These are phyloP conservation scores for Leishmania gerbilli DNA, from an alignment of 208 protist genomes.

Conservation along the genomic window DNA sequence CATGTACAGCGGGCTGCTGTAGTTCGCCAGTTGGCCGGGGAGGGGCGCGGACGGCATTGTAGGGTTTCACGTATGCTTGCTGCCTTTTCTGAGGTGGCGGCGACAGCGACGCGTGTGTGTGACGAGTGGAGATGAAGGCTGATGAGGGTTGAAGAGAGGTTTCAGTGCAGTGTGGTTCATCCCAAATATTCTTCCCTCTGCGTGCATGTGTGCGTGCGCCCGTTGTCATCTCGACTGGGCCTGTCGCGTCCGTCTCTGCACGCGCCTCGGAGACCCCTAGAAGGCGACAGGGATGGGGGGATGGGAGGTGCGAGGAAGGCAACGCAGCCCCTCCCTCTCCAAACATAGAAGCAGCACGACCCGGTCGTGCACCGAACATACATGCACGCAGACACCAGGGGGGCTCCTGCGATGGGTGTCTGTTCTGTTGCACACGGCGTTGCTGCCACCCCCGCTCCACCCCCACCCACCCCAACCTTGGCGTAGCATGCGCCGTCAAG, in stretches of 20 bases:
- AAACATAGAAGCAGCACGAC: no score
- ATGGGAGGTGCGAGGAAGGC: background rate
- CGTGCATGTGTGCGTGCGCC: background rate
- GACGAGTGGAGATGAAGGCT: background rate
- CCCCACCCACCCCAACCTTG: background rate
- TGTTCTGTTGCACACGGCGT: background rate
- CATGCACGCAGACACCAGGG: background rate
- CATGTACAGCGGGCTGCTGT: slow-evolving; percentile 79
- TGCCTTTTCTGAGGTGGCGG: background rate
- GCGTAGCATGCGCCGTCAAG: background rate
- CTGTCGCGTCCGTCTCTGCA: background rate
- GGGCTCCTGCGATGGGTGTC: background rate
- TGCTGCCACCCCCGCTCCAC: background rate
- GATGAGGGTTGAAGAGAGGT: background rate
- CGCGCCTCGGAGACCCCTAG: background rate
- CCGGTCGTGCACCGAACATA: background rate
- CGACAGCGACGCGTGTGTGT: background rate
- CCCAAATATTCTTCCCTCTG: no score
- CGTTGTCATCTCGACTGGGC: background rate
- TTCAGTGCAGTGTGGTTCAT: background rate
- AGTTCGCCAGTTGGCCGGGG: slow-evolving; percentile 52
- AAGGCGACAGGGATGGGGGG: background rate
- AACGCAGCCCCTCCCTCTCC: background rate
- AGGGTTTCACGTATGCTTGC: background rate
- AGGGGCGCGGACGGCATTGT: slow-evolving; percentile 77